Conservation (phyloP, 768 basidiomycete species). For the Mycena albidolilacea region DNA sequence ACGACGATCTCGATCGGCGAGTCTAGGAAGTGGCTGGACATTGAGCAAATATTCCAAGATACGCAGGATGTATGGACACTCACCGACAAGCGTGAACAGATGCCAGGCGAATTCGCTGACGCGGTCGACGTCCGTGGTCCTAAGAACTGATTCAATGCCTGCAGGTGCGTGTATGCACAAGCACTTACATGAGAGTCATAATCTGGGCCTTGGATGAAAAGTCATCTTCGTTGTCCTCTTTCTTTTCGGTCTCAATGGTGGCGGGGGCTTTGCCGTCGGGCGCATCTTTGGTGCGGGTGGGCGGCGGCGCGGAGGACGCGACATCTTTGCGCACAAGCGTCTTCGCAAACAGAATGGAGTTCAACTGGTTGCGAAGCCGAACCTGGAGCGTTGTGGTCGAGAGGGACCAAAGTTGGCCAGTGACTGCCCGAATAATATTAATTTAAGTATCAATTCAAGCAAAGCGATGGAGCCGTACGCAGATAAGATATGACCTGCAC, state of each 20-base stretch:
- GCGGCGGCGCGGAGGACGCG: slow-evolving; percentile 68
- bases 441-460: neutral
- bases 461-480: neutral
- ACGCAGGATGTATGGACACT: slow-evolving; percentile 38
- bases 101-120: slow-evolving; percentile 90
- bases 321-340: slow-evolving; percentile 82
- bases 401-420: slow-evolving; percentile 70
- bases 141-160: neutral
- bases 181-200: slow-evolving; percentile 83
- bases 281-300: slow-evolving; percentile 44
- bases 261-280: slow-evolving; percentile 30
- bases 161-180: neutral
- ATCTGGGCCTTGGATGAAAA: slow-evolving; percentile 83
- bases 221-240: slow-evolving; percentile 65
- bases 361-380: slow-evolving; percentile 72
- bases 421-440: slow-evolving; percentile 49
- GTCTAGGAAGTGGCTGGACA: slow-evolving; percentile 58
- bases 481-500: neutral
- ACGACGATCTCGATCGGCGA: slow-evolving; percentile 84
- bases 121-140: slow-evolving; percentile 93
- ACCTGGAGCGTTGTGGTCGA: slow-evolving; percentile 72
- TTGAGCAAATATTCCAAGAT: slow-evolving; percentile 18
- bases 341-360: slow-evolving; percentile 78
- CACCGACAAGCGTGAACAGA: slow-evolving; percentile 81
- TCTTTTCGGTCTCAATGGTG: slow-evolving; percentile 41